Percentiles rank a stretch among this genome's conserved stretches.
These are phyloP conservation scores for Heterobasidion occidentale DNA, from an alignment of 1,284 basidiomycete genomes.

Conservation along the genomic window DNA sequence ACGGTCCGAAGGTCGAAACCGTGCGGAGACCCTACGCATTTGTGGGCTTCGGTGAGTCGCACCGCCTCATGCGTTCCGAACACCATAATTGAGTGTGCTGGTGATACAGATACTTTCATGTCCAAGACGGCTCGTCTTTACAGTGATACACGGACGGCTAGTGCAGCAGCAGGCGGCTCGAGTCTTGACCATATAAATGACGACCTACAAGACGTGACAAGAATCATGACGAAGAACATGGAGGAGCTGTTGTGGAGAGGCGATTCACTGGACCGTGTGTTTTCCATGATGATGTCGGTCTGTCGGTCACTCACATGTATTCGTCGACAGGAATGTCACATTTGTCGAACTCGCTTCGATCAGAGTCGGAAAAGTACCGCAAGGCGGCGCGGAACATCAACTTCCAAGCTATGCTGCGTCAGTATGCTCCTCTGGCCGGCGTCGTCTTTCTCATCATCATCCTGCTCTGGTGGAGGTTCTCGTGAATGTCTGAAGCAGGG, in stretches of 20 bases:
- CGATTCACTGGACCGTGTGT: conserved; percentile 88
- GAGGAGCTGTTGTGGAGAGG: conserved; percentile 98
- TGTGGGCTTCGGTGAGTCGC: conserved; percentile 80
- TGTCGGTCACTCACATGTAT: conserved; percentile 1
- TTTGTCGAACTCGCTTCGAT: conserved; percentile 92
- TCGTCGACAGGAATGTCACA: conserved; percentile 82
- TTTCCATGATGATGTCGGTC: neutral
- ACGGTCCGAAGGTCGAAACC: conserved; percentile 83
- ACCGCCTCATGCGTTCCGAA: conserved; percentile 8
- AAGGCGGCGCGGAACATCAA: conserved; percentile 96
- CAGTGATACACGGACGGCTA: conserved; percentile 86
- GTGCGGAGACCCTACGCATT: conserved; percentile 91
- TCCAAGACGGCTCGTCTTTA: conserved; percentile 95
- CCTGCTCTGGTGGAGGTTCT: conserved; percentile 90
- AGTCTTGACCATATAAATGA: conserved; percentile 88
- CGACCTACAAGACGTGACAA: conserved; percentile 94
- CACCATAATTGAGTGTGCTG: neutral
- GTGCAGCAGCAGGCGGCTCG: conserved; percentile 47
- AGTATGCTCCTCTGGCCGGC: conserved; percentile 90
- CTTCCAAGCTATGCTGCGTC: conserved; percentile 85
- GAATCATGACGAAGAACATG: conserved; percentile 99
- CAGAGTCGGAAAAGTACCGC: conserved; percentile 96
- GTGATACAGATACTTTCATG: conserved; percentile 86
- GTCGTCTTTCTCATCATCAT: conserved; percentile 78
- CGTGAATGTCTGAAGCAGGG: conserved; percentile 21